Evolutionary conservation across 2,329 filamentous ascomycete species (phyloP).

Genomic region (Phoma herbarum): DNA sequence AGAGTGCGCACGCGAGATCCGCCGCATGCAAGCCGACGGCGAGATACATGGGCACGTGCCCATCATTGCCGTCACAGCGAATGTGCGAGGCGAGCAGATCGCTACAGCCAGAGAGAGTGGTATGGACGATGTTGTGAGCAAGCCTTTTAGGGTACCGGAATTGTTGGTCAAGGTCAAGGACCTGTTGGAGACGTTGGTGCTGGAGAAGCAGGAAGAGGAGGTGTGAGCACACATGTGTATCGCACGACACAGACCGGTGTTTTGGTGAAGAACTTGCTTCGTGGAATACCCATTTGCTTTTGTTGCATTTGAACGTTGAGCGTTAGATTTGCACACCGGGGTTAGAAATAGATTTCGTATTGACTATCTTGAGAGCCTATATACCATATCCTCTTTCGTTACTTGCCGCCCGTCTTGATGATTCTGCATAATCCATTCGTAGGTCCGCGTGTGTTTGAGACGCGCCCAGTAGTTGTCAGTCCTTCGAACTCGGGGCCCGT

Average conservation of each 20-base stretch:
- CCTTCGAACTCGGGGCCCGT: background rate
- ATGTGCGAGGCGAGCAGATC: constrained; percentile 48
- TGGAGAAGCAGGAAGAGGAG: background rate
- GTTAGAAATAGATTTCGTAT: background rate
- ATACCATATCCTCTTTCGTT: background rate
- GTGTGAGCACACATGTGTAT: background rate
- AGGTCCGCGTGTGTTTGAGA: no score
- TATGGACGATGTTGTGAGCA: constrained; percentile 49
- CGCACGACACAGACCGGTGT: background rate
- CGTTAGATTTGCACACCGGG: background rate
- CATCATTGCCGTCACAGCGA: constrained; percentile 50
- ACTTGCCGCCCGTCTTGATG: background rate
- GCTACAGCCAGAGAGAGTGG: constrained; percentile 41
- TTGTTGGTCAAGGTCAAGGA: constrained; percentile 39
- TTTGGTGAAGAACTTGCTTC: constrained; percentile 1
- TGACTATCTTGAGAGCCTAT: background rate
- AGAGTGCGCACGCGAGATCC: constrained; percentile 44
- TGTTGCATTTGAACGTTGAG: constrained; percentile 5
- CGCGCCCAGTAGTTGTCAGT: no score
- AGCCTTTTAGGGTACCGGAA: constrained; percentile 48
- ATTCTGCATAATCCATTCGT: background rate
- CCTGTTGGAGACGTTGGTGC: constrained; percentile 28
- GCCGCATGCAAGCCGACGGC: constrained; percentile 38
- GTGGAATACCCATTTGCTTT: constrained; percentile 1
- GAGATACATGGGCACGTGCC: constrained; percentile 41